These are phyloP conservation scores for Trifolium repens DNA, from an alignment of 306 rosid species.

Conservation along the genomic window DNA sequence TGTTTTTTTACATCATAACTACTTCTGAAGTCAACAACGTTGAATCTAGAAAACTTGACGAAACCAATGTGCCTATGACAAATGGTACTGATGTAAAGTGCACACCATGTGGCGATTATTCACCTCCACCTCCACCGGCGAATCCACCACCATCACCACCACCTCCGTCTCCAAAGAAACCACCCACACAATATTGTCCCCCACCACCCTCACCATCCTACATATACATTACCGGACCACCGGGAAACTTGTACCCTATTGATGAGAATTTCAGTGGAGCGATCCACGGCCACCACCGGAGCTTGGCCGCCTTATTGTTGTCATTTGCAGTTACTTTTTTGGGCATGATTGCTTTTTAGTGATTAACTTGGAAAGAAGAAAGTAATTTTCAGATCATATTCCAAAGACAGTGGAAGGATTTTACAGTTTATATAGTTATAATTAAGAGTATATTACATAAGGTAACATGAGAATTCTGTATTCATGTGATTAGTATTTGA, in stretches of 20 bases:
- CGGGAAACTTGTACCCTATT: slow-evolving; percentile 52
- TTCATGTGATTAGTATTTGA: slow-evolving; percentile 27
- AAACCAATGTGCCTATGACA: slow-evolving; percentile 20
- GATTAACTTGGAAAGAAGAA: slow-evolving; percentile 34
- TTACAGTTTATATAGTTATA: slow-evolving; percentile 20
- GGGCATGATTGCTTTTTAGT: slow-evolving; percentile 30
- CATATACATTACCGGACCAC: slow-evolving; percentile 56
- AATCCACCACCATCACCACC: slow-evolving; percentile 47
- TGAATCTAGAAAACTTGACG: slow-evolving; percentile 52
- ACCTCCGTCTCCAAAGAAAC: slow-evolving; percentile 46
- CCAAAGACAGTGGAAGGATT: slow-evolving; percentile 29
- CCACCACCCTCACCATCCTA: slow-evolving; percentile 50
- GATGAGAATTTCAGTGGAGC: slow-evolving; percentile 51
- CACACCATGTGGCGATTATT: slow-evolving; percentile 35
- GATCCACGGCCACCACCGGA: slow-evolving; percentile 23
- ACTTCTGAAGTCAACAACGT: slow-evolving; percentile 31
- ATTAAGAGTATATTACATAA: slow-evolving; percentile 21
- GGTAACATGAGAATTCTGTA: slow-evolving; percentile 34
- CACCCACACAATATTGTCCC: slow-evolving; percentile 40
- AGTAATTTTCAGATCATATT: slow-evolving; percentile 30
- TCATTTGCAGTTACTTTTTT: slow-evolving; percentile 37
- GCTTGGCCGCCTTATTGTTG: slow-evolving; percentile 18
- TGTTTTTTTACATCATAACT: slow-evolving; percentile 32
- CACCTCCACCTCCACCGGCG: slow-evolving; percentile 45
- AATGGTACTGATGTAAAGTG: slow-evolving; percentile 43